Conservation (phyloP, 2,329 filamentous ascomycete species). For the Grosmannia huntii region DNA sequence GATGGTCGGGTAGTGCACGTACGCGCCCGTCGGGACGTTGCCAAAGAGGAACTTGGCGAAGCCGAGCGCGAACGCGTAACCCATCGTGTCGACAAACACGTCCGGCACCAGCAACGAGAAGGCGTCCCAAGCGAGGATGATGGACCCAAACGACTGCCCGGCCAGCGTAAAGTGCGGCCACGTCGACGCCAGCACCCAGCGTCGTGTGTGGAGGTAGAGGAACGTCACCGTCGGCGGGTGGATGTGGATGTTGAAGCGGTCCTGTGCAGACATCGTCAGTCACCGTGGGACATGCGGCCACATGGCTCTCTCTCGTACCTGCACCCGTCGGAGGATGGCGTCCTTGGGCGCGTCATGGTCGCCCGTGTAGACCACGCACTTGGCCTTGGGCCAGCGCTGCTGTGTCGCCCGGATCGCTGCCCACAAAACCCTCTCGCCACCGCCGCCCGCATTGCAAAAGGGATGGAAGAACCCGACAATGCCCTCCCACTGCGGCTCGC, state of each 20-base stretch:
- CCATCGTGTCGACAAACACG: conserved; percentile 95
- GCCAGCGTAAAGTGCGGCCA: conserved; percentile 89
- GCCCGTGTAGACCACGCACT: conserved; percentile 89
- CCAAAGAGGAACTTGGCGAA: conserved; percentile 74
- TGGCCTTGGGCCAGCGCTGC: conserved; percentile 72
- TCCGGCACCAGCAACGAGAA: conserved; percentile 87
- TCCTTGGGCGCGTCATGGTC: conserved; percentile 80
- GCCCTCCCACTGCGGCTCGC: conserved; percentile 58
- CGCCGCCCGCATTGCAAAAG: conserved; percentile 94
- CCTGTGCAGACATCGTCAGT: conserved; percentile 28
- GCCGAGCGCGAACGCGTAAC: conserved; percentile 82
- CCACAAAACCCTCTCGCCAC: conserved; percentile 92
- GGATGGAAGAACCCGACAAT: conserved; percentile 96
- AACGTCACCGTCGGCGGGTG: conserved; percentile 74
- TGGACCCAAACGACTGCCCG: conserved; percentile 82
- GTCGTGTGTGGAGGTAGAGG: conserved; percentile 78
- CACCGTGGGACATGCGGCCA: neutral
- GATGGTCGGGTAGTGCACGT: conserved; percentile 96
- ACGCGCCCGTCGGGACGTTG: conserved; percentile 71
- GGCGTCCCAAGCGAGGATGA: conserved; percentile 81
- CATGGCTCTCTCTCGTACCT: conserved; percentile 30
- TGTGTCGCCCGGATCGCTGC: conserved; percentile 88
- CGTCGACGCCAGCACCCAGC: conserved; percentile 73
- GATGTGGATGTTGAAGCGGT: conserved; percentile 84
- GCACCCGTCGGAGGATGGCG: conserved; percentile 63